Evolutionary conservation across 1,139 yeast species (phyloP).

Genomic region (Lodderomyces jiufengensis): DNA sequence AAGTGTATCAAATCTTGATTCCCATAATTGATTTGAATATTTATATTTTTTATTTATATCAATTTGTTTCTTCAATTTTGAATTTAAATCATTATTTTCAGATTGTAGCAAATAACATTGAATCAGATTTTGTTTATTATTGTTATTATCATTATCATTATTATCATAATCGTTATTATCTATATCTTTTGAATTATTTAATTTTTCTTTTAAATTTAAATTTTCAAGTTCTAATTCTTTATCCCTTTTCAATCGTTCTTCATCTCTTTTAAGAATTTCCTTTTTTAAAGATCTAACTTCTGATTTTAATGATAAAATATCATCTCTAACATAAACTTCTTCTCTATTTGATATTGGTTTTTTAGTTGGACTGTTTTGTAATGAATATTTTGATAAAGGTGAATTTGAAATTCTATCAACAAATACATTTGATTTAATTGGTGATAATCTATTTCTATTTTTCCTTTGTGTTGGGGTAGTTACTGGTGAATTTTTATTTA

Average conservation of each 20-base stretch:
- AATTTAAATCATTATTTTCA: too few species aligned
- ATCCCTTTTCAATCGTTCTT: too few species aligned
- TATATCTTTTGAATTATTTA: not conserved
- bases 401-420: slow-evolving; percentile 3
- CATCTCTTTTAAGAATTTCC: too few species aligned
- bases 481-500: not conserved
- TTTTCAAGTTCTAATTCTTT: not conserved
- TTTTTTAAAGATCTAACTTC: too few species aligned
- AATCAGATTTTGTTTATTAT: not conserved
- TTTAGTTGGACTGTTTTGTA: slow-evolving; percentile 5
- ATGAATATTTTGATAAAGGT: not conserved
- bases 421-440: not conserved
- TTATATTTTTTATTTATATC: too few species aligned
- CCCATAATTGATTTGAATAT: too few species aligned
- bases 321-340: not conserved
- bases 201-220: not conserved
- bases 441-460: slow-evolving; percentile 1
- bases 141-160: not conserved
- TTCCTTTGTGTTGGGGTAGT: not conserved
- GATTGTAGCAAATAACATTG: too few species aligned
- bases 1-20: too few species aligned
- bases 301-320: too few species aligned
- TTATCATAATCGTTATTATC: not conserved
- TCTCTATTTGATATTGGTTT: not conserved
- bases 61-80: too few species aligned